Evolutionary conservation across 345 rosid species (phyloP).

Genomic region (Carallia pectinifolia): DNA sequence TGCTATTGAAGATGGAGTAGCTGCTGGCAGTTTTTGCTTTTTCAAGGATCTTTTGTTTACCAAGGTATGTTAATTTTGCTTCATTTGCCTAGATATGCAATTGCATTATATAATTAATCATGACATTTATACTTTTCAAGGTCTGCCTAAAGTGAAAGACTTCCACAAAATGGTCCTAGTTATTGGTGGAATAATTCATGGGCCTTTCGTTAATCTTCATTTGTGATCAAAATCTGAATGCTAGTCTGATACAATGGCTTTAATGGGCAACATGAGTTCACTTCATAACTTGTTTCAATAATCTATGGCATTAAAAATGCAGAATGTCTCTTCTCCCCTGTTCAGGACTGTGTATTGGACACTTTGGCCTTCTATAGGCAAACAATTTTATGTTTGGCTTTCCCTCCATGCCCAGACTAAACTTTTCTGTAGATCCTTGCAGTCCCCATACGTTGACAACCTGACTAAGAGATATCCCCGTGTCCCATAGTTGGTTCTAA

Average conservation of each 20-base stretch:
- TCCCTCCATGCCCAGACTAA: no score
- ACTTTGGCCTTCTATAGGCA: no score
- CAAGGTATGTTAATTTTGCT: not conserved
- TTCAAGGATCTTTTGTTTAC: not conserved
- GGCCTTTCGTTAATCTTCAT: not conserved
- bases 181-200: not conserved
- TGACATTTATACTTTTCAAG: not conserved
- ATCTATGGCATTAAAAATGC: not conserved
- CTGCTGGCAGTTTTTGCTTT: not conserved
- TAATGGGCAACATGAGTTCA: not conserved
- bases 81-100: not conserved
- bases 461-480: not conserved
- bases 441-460: not conserved
- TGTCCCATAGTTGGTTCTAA: no score
- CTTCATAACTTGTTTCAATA: not conserved
- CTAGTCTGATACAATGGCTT: no score
- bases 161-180: not conserved
- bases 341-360: not conserved
- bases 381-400: no score
- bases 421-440: no score
- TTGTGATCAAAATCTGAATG: no score
- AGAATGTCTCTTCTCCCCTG: not conserved
- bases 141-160: not conserved
- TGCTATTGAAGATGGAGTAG: not conserved
- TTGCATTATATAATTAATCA: not conserved